These are phyloP conservation scores for Melastoma candidum DNA, from an alignment of 441 rosid species.

Conservation along the genomic window DNA sequence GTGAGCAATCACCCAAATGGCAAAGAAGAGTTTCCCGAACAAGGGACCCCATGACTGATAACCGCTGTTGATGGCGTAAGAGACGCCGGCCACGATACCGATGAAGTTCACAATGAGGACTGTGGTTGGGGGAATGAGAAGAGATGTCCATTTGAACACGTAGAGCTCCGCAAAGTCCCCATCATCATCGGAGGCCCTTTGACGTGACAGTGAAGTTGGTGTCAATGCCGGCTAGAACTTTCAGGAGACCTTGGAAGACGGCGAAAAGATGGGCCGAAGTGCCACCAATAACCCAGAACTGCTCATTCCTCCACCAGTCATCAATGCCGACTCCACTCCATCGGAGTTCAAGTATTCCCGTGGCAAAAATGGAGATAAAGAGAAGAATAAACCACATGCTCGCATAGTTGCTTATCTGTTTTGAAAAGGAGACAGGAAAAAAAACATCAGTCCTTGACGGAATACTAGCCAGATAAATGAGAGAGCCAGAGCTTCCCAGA, in stretches of 20 bases:
- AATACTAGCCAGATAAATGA: too few relatives aligned
- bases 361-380: slow-evolving; percentile 66
- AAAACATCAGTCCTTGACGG: too few relatives aligned
- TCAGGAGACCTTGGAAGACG: slow-evolving; percentile 90
- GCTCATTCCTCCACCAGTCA: slow-evolving; percentile 99
- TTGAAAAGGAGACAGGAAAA: slow-evolving; percentile 1
- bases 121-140: slow-evolving; percentile 91
- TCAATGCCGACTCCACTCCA: slow-evolving; percentile 93
- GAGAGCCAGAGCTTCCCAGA: too few relatives aligned
- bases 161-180: slow-evolving; percentile 93
- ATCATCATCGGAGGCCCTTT: slow-evolving; percentile 82
- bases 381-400: slow-evolving; percentile 95
- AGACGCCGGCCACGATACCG: slow-evolving; percentile 95
- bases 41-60: slow-evolving; percentile 99
- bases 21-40: slow-evolving; percentile 92
- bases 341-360: slow-evolving; percentile 85
- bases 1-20: slow-evolving; percentile 94
- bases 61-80: slow-evolving; percentile 85
- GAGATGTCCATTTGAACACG: slow-evolving; percentile 94
- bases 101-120: slow-evolving; percentile 75
- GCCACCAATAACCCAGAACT: slow-evolving; percentile 98
- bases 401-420: slow-evolving; percentile 92
- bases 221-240: slow-evolving; percentile 93
- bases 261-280: slow-evolving; percentile 97
- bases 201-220: slow-evolving; percentile 97